Percentiles rank a stretch among this genome's conserved stretches.
These are phyloP conservation scores for Protomyces pachydermus DNA, from an alignment of 1,139 yeast species.

Conservation along the genomic window DNA sequence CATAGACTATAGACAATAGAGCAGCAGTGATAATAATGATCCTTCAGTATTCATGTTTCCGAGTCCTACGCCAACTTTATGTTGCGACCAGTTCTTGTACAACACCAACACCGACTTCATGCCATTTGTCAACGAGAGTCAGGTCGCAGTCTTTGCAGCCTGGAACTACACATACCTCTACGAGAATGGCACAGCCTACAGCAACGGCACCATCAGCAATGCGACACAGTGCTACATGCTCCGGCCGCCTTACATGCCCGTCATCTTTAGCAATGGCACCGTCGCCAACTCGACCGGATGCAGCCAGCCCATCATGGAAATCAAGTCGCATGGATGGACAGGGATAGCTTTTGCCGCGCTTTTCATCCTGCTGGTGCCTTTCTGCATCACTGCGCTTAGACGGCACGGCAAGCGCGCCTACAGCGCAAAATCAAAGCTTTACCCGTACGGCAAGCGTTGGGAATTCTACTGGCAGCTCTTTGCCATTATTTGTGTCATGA, in stretches of 20 bases:
- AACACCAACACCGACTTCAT: background rate
- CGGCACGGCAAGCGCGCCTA: constrained; percentile 23
- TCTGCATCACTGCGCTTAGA: constrained; percentile 6
- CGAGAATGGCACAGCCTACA: constrained; percentile 17
- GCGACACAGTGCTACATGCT: constrained; percentile 22
- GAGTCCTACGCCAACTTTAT: background rate
- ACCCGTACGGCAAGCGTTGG: constrained; percentile 25
- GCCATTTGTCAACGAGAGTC: constrained; percentile 18
- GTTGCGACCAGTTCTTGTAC: no score
- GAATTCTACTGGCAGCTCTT: constrained; percentile 24
- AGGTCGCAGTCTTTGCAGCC: constrained; percentile 3
- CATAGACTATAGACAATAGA: background rate
- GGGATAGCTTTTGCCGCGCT: constrained; percentile 21
- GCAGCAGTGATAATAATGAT: background rate
- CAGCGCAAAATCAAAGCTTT: constrained; percentile 6
- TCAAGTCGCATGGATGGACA: constrained; percentile 21
- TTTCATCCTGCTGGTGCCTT: constrained; percentile 13
- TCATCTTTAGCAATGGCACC: constrained; percentile 23
- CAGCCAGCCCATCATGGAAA: constrained; percentile 13
- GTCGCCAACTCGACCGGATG: constrained; percentile 22
- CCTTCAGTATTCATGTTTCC: background rate
- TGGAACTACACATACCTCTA: constrained; percentile 24
- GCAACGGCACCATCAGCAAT: constrained; percentile 24
- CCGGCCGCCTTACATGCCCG: constrained; percentile 15
- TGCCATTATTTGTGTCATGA: constrained; percentile 9